phyloP scores from a whole-genome alignment of 257 asterid genomes.

The Fraxinus anomala region DNA sequence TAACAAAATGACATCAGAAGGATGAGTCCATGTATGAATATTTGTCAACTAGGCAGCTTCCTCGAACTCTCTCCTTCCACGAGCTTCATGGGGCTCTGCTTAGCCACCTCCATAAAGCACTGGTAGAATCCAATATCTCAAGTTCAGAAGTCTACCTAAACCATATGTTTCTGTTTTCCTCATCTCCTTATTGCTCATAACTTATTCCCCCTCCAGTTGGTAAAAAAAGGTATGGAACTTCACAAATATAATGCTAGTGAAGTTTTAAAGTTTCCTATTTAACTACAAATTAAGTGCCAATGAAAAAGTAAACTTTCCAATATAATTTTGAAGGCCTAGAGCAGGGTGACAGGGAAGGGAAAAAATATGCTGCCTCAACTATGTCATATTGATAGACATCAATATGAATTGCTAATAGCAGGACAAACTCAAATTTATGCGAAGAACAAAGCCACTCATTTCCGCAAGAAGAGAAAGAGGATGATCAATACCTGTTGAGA shows the following conservation, averaged over 20 bases:
- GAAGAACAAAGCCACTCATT: slow-evolving; percentile 6
- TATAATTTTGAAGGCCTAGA: not conserved
- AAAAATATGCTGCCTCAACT: not conserved
- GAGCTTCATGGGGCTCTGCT: not conserved
- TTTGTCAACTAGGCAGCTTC: not conserved
- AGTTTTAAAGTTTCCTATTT: not conserved
- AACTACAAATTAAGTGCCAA: not conserved
- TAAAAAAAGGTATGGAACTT: not conserved
- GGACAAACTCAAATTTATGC: slow-evolving; percentile 8
- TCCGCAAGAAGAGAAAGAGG: slow-evolving; percentile 22
- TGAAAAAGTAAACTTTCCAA: not conserved
- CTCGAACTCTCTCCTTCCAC: too few species aligned
- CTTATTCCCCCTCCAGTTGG: not conserved
- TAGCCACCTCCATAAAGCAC: not conserved
- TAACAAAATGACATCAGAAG: not conserved
- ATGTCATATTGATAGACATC: not conserved
- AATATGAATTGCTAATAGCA: not conserved
- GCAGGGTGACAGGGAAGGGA: not conserved
- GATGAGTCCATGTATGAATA: not conserved
- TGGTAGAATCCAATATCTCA: not conserved
- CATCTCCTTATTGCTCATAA: not conserved
- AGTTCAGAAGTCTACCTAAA: not conserved
- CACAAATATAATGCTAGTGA: not conserved
- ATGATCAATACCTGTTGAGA: slow-evolving; percentile 66
- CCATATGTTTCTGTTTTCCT: not conserved